These are phyloP conservation scores for Chaetomiaceae sp. DNA, from an alignment of 2,329 filamentous ascomycete genomes.

Conservation along the genomic window DNA sequence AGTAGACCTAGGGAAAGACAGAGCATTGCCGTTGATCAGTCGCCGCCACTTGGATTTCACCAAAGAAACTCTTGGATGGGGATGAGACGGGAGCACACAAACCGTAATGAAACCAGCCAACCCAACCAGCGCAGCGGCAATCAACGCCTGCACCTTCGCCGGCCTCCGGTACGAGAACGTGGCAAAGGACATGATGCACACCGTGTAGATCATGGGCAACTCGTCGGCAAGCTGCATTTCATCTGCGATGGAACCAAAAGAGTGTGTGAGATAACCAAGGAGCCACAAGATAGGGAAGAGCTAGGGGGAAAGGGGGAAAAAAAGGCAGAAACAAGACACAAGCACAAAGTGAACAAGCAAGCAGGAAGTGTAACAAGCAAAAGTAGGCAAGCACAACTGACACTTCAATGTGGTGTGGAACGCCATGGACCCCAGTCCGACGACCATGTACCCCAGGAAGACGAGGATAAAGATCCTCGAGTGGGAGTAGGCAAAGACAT, in stretches of 20 bases:
- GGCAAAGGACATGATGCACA: conserved; percentile 54
- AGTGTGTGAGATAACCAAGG: background rate
- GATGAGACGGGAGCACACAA: no score
- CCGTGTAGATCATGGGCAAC: conserved; percentile 57
- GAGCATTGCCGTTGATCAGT: background rate
- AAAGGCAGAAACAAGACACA: background rate
- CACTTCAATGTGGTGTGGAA: conserved; percentile 55
- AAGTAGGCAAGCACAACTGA: conserved; percentile 28
- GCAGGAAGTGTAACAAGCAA: background rate
- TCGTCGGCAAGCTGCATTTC: conserved; percentile 58
- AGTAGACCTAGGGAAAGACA: conserved; percentile 53
- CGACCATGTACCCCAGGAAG: conserved; percentile 49
- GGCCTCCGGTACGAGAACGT: conserved; percentile 68
- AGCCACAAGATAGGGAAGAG: background rate
- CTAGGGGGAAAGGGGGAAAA: background rate
- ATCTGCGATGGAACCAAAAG: conserved; percentile 34
- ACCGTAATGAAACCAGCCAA: conserved; percentile 64
- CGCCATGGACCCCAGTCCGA: conserved; percentile 52
- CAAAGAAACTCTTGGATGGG: no score
- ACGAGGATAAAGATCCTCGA: conserved; percentile 68
- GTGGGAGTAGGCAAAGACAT: conserved; percentile 67
- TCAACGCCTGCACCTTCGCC: conserved; percentile 31
- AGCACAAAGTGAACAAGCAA: background rate
- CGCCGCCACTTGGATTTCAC: no score
- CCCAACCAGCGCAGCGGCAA: conserved; percentile 47